Percentiles rank a stretch among this genome's conserved stretches.
These are phyloP conservation scores for Nigrospora oryzae DNA, from an alignment of 2,329 filamentous ascomycete species.

Conservation along the genomic window DNA sequence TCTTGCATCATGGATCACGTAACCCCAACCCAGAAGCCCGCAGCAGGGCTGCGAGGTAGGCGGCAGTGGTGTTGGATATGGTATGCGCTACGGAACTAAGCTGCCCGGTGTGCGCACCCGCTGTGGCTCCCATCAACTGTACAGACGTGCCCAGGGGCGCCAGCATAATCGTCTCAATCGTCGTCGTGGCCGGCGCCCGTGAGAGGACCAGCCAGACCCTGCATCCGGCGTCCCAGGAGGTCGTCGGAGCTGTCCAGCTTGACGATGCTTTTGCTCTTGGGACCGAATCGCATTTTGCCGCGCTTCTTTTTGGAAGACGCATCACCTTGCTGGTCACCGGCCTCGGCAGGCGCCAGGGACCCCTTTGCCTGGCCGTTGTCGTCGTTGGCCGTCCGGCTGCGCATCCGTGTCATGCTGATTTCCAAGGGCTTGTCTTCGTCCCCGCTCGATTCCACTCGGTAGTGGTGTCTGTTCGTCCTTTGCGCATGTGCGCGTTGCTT, in stretches of 20 bases:
- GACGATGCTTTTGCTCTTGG: slow-evolving; percentile 36
- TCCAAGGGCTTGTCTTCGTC: slow-evolving; percentile 79
- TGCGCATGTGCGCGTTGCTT: slow-evolving; percentile 13
- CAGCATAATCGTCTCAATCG: not conserved
- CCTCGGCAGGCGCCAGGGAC: slow-evolving; percentile 1
- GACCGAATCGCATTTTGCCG: slow-evolving; percentile 13
- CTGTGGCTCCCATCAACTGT: not conserved
- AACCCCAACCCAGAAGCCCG: no score
- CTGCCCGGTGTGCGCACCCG: no score
- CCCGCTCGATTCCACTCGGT: slow-evolving; percentile 54
- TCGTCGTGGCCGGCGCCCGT: slow-evolving; percentile 35
- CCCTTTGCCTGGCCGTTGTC: not conserved
- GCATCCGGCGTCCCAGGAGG: slow-evolving; percentile 47
- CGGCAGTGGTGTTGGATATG: no score
- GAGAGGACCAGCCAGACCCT: slow-evolving; percentile 45
- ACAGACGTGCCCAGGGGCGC: no score
- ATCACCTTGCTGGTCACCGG: slow-evolving; percentile 10
- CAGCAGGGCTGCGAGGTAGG: no score
- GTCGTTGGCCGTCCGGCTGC: slow-evolving; percentile 21
- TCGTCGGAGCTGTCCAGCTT: slow-evolving; percentile 51
- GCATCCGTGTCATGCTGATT: slow-evolving; percentile 56
- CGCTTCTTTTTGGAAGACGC: slow-evolving; percentile 14
- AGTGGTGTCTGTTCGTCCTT: slow-evolving; percentile 30
- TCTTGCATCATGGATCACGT: no score
- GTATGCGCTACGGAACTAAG: no score